phyloP scores from a whole-genome alignment of 2,329 filamentous ascomycete species.

The Curvularia verruculosa region DNA sequence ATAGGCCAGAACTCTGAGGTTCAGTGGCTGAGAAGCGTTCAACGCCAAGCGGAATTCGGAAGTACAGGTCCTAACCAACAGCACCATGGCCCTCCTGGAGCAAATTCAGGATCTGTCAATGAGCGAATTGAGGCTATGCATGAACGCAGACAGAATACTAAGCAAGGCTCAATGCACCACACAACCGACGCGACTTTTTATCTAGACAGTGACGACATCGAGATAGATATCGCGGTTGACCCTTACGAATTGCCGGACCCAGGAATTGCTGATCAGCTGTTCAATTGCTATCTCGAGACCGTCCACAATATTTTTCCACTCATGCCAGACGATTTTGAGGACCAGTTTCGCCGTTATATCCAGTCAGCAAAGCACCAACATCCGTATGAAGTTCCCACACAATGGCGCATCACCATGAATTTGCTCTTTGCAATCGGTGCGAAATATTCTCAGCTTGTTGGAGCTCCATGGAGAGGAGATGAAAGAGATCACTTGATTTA shows the following conservation, averaged over 20 bases:
- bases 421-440: slow-evolving; percentile 53
- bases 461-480: slow-evolving; percentile 36
- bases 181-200: slow-evolving; percentile 44
- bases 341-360: slow-evolving; percentile 27
- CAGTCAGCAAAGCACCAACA: slow-evolving; percentile 8
- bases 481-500: slow-evolving; percentile 48
- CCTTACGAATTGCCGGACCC: slow-evolving; percentile 43
- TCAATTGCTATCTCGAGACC: slow-evolving; percentile 46
- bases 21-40: slow-evolving; percentile 42
- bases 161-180: slow-evolving; percentile 17
- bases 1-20: slow-evolving; percentile 44
- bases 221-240: slow-evolving; percentile 32
- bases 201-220: slow-evolving; percentile 39
- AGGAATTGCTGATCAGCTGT: slow-evolving; percentile 40
- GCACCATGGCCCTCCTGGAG: slow-evolving; percentile 31
- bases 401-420: slow-evolving; percentile 50
- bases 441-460: slow-evolving; percentile 44
- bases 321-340: slow-evolving; percentile 29
- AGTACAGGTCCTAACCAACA: slow-evolving; percentile 14
- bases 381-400: slow-evolving; percentile 17
- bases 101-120: slow-evolving; percentile 11
- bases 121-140: slow-evolving; percentile 28
- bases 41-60: slow-evolving; percentile 26
- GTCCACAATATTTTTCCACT: slow-evolving; percentile 46
- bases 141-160: slow-evolving; percentile 18